Percentiles rank a stretch among this genome's conserved stretches.
These are phyloP conservation scores for Coniochaeta prunicola DNA, from an alignment of 2,329 filamentous ascomycete genomes.

Conservation along the genomic window DNA sequence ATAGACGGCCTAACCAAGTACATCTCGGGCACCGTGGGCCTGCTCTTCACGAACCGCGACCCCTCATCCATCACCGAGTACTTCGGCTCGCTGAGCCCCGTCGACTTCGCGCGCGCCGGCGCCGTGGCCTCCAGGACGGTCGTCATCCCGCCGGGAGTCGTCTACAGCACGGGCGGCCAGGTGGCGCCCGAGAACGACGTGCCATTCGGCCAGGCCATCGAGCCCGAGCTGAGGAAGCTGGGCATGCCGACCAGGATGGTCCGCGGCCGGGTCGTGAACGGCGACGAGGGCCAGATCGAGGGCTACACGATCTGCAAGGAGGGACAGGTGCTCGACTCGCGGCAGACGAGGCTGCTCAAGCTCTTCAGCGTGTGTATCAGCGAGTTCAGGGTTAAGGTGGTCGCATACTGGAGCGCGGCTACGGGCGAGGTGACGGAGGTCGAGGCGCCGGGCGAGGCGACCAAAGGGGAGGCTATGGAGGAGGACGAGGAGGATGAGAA, in stretches of 20 bases:
- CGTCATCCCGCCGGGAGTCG: conserved; percentile 72
- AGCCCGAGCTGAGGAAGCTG: conserved; percentile 83
- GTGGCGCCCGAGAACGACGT: conserved; percentile 75
- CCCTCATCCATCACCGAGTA: conserved; percentile 61
- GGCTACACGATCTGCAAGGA: conserved; percentile 77
- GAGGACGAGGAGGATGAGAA: conserved; percentile 14
- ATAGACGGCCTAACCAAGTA: conserved; percentile 62
- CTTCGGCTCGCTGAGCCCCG: conserved; percentile 64
- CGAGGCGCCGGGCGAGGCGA: conserved; percentile 19
- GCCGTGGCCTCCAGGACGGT: conserved; percentile 67
- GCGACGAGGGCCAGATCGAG: conserved; percentile 34
- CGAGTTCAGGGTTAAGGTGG: conserved; percentile 77
- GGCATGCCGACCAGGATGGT: conserved; percentile 85
- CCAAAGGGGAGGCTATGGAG: conserved; percentile 9
- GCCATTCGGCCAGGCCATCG: conserved; percentile 77
- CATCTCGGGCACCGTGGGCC: conserved; percentile 76
- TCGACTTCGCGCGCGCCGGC: conserved; percentile 89
- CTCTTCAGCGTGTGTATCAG: conserved; percentile 85
- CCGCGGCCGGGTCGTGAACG: conserved; percentile 78
- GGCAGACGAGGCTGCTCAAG: conserved; percentile 91
- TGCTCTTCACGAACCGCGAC: conserved; percentile 80
- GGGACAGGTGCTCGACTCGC: conserved; percentile 77
- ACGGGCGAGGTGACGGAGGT: conserved; percentile 53
- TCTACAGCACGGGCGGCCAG: conserved; percentile 76
- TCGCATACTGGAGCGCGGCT: conserved; percentile 65